Evolutionary conservation across 1,284 basidiomycete species (phyloP), one percentile per base, ranked within the genome.

Genomic region (Ceratobasidium sp.): DNA sequence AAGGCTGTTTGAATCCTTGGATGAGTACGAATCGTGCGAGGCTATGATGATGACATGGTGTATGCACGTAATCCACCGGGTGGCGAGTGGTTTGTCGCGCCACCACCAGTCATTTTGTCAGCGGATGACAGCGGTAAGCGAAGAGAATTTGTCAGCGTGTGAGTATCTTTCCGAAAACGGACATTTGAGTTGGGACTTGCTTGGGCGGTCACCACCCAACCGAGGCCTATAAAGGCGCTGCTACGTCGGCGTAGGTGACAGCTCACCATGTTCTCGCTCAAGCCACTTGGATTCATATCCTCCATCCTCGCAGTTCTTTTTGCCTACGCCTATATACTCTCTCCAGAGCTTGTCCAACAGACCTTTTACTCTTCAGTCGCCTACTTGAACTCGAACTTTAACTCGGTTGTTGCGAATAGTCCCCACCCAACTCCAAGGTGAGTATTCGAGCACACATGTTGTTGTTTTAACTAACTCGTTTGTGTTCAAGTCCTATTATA

Each of bases 311-410:
- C 41, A 28, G 50, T 47, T 58, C 16, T 69, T 58, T 1, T 69
- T 58, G 66, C 66, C 38, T 69, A 69, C 66, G 41, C 66, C 54
- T 69, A 69, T 28, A 58, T 69, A 5, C 46, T 47, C 14, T 69
- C 66, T 46, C 50, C 66, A 8, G 66, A 69, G 28, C 21, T 57
- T 28, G 52, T 58, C n/a, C 49, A 57, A 16, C 52, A 69, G 32
- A 52, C 54, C 13, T 46, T 69, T 28, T 57, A 23, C 46, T 52
- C 62, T n/a, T 69, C 66, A 16, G 11, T 69, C 23, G 35, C 54
- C 26, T 52, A 69, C 52, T 35, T 69, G 38, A 69, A 58, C 43
- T 30, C 41, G 13, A 50, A 4, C 11, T 38, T 38, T 38, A 38
- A 38, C 11, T 38, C 35, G 35, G 35, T 38, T 38, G 11, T 38